Percentiles rank a stretch among this genome's conserved stretches.
These are phyloP conservation scores for Monilinia fructigena DNA, from an alignment of 2,329 filamentous ascomycete species.

Conservation along the genomic window DNA sequence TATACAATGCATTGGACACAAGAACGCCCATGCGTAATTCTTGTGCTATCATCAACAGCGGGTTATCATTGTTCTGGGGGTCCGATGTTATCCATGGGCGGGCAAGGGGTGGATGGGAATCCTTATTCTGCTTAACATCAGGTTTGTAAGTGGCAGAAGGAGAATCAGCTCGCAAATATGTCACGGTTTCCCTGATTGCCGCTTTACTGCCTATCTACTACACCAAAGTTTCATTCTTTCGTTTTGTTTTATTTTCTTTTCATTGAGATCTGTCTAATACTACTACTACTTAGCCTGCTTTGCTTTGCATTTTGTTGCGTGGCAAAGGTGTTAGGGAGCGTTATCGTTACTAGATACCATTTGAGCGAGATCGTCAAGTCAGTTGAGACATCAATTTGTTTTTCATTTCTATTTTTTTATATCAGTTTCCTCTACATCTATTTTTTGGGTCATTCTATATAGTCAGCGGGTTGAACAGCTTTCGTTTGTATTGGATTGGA, in stretches of 20 bases:
- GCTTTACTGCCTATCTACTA: neutral
- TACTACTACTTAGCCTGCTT: neutral
- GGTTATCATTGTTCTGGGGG: neutral
- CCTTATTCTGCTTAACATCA: neutral
- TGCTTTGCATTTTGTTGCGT: neutral
- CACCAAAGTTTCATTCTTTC: too few relatives aligned
- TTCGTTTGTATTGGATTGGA: constrained; percentile 10
- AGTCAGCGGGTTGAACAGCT: constrained; percentile 1
- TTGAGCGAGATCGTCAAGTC: neutral
- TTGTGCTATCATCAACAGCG: neutral
- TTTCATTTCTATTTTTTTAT: neutral
- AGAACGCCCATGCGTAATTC: constrained; percentile 19
- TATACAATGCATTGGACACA: constrained; percentile 11
- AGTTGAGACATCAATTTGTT: constrained; percentile 14
- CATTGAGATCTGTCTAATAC: neutral
- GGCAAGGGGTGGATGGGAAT: neutral
- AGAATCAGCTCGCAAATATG: neutral
- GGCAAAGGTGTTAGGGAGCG: constrained; percentile 2
- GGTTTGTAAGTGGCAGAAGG: neutral
- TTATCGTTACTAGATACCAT: constrained; percentile 15
- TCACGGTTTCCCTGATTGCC: neutral
- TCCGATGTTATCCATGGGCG: neutral
- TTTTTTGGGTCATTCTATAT: neutral
- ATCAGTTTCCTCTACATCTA: constrained; percentile 3
- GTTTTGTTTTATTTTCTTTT: neutral